Percentiles rank a stretch among this genome's conserved stretches.
phyloP scores from a whole-genome alignment of 106 monocot species.

The Dendrobium huoshanense region DNA sequence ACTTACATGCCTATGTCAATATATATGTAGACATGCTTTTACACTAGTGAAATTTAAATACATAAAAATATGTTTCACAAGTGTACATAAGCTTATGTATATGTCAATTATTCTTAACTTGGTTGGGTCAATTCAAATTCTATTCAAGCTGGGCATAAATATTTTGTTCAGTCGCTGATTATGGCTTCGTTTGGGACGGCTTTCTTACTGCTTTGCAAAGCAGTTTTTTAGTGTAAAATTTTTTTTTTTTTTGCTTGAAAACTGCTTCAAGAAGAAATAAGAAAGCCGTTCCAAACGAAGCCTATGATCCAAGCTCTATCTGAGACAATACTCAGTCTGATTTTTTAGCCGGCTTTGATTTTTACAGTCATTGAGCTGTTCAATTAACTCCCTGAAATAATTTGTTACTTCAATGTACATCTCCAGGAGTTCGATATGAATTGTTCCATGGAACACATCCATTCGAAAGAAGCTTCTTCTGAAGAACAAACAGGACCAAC shows the following conservation, averaged over 20 bases:
- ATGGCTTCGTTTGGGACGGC: no score
- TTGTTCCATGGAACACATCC: background rate
- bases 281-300: no score
- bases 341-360: background rate
- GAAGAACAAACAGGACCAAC: conserved; percentile 22
- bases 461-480: conserved; percentile 15
- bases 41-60: no score
- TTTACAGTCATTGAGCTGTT: background rate
- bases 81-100: background rate
- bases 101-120: background rate
- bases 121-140: background rate
- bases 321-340: background rate
- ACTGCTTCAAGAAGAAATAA: no score
- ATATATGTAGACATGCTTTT: no score
- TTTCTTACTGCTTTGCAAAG: no score
- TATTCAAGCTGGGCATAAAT: background rate
- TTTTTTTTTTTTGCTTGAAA: no score
- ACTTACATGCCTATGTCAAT: no score
- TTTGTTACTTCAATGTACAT: background rate
- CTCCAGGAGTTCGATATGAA: conserved; percentile 23
- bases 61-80: no score
- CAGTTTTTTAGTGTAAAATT: no score
- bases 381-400: background rate
- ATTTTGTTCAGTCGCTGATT: background rate
- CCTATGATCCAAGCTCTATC: background rate